Conservation (phyloP, 257 asterid genomes). For the Rehmannia glutinosa region DNA sequence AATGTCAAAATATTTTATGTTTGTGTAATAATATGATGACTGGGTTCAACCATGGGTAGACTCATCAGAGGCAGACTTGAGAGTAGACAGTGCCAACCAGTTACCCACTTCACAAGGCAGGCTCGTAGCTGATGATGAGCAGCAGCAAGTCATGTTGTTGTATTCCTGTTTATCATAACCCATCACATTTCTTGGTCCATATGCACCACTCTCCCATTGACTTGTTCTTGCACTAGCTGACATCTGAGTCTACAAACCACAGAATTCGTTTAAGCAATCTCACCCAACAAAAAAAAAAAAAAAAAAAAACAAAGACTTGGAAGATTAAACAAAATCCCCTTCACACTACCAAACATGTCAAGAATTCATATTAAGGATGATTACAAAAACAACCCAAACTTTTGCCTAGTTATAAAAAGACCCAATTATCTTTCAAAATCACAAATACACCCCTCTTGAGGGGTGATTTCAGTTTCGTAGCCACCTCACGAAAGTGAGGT, state of each 20-base stretch:
- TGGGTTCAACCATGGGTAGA: constrained; percentile 32
- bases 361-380: too few relatives aligned
- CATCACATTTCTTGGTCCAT: constrained; percentile 8
- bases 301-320: too few relatives aligned
- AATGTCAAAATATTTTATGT: too few relatives aligned
- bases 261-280: too few relatives aligned
- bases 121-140: too few relatives aligned
- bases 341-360: too few relatives aligned
- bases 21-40: constrained; percentile 2
- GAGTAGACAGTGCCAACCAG: constrained; percentile 66
- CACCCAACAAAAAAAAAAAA: neutral
- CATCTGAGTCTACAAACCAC: constrained; percentile 15
- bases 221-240: constrained; percentile 9
- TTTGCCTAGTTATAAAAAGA: too few relatives aligned
- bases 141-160: constrained; percentile 19
- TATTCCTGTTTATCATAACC: constrained; percentile 18
- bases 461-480: too few relatives aligned
- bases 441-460: neutral
- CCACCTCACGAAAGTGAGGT: too few relatives aligned
- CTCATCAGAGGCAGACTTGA: constrained; percentile 42
- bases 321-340: too few relatives aligned
- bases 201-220: constrained; percentile 19
- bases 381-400: too few relatives aligned
- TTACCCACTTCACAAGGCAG: constrained; percentile 34
- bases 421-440: too few relatives aligned